These are phyloP conservation scores for Aurantiochytrium sp. DNA, from an alignment of 108 stramenopile genomes.

Conservation along the genomic window DNA sequence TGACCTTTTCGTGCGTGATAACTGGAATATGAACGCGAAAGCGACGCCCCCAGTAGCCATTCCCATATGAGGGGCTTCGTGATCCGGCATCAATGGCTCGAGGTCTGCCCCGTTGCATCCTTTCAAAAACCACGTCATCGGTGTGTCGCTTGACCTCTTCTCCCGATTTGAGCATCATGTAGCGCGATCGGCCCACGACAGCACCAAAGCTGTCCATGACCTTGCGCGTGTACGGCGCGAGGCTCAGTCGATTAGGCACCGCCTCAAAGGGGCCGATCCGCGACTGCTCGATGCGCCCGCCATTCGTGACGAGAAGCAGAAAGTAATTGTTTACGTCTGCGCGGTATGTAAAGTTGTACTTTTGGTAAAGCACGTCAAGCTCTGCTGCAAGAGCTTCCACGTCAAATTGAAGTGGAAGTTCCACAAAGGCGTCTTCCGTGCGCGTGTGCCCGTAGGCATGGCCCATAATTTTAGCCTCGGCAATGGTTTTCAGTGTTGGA, in stretches of 20 bases:
- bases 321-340: slow-evolving; percentile 11
- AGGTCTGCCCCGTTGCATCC: background rate
- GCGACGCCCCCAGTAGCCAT: background rate
- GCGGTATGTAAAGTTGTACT: background rate
- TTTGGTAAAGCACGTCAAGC: background rate
- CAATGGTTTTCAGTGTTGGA: background rate
- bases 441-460: background rate
- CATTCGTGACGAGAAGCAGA: background rate
- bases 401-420: background rate
- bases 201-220: background rate
- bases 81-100: background rate
- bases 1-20: background rate
- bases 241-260: background rate
- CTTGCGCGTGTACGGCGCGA: slow-evolving; percentile 5
- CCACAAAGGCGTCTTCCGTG: background rate
- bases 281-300: background rate
- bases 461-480: background rate
- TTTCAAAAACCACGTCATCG: background rate
- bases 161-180: background rate
- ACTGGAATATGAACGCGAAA: background rate
- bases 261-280: background rate
- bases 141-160: background rate
- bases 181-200: background rate
- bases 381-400: background rate
- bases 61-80: background rate